Conservation (phyloP, 2,329 filamentous ascomycete species). For the Elsinoe arachidis region DNA sequence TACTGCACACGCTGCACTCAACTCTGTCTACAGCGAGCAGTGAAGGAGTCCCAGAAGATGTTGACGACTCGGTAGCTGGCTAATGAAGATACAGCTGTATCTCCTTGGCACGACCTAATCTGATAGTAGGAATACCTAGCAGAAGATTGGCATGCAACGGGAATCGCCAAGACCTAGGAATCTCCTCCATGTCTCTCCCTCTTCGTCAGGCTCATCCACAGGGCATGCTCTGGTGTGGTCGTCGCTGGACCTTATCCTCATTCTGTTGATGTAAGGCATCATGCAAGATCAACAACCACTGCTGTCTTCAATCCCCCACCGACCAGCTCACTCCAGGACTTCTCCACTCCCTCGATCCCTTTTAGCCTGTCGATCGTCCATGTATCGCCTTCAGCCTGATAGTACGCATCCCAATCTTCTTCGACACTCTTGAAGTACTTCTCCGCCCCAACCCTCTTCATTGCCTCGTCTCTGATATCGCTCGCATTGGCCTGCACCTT, state of each 20-base stretch:
- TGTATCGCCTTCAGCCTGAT: neutral
- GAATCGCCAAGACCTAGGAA: too few species aligned
- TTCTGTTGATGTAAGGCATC: neutral
- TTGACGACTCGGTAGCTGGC: too few species aligned
- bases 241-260: neutral
- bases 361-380: neutral
- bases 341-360: neutral
- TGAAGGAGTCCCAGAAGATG: too few species aligned
- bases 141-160: too few species aligned
- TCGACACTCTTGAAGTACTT: neutral
- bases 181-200: neutral
- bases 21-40: too few species aligned
- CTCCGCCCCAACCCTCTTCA: neutral
- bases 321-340: neutral
- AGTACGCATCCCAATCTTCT: neutral
- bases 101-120: too few species aligned
- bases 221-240: too few species aligned
- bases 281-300: neutral
- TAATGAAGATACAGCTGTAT: too few species aligned
- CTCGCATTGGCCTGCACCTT: conserved; percentile 7
- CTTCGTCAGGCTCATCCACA: neutral
- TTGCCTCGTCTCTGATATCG: neutral
- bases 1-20: too few species aligned
- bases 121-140: too few species aligned
- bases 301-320: neutral